Conservation (phyloP, 768 basidiomycete species). For the Neoboletus magnificus region DNA sequence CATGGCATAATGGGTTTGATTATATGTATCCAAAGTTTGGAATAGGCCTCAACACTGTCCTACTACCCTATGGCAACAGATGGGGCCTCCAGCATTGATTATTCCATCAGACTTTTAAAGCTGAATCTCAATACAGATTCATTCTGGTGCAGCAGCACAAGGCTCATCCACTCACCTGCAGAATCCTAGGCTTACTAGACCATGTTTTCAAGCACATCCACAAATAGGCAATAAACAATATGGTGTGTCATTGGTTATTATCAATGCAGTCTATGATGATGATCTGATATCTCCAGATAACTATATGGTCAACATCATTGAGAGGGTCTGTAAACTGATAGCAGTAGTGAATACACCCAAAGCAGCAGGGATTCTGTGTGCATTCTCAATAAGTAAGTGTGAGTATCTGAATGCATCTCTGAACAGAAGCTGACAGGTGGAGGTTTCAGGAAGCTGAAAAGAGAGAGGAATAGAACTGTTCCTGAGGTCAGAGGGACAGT, state of each 20-base stretch:
- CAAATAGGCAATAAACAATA: too few species aligned
- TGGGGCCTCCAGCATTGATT: constrained; percentile 21
- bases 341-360: constrained; percentile 3
- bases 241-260: too few species aligned
- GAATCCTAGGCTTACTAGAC: too few species aligned
- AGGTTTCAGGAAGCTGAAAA: too few species aligned
- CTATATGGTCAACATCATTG: constrained; percentile 10
- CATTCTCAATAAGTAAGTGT: constrained; percentile 14
- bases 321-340: constrained; percentile 4
- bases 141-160: constrained; percentile 14
- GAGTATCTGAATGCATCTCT: not conserved
- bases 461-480: too few species aligned
- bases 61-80: constrained; percentile 17
- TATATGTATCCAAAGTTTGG: constrained; percentile 10
- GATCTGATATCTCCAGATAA: constrained; percentile 14
- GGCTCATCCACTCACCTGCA: too few species aligned
- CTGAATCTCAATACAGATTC: constrained; percentile 10
- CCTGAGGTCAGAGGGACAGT: too few species aligned
- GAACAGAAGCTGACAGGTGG: not conserved
- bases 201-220: too few species aligned
- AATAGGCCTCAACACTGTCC: constrained; percentile 9
- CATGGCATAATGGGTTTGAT: not conserved
- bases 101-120: constrained; percentile 17
- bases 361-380: constrained; percentile 7
- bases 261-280: too few species aligned